Evolutionary conservation across 2,329 filamentous ascomycete genomes (phyloP).

Genomic region (Simplicillium aogashimaense): DNA sequence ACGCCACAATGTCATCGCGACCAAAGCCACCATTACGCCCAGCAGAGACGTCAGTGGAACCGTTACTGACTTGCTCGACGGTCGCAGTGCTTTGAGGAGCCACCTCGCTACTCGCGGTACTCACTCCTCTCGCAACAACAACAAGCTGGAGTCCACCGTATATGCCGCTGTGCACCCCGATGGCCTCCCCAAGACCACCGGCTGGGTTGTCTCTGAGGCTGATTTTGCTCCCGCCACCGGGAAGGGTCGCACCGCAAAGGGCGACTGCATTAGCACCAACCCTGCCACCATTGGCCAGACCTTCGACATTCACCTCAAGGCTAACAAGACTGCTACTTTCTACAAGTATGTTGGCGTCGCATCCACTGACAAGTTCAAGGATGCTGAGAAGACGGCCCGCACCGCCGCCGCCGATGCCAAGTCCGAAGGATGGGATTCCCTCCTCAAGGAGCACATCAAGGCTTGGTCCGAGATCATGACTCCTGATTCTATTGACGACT

Average conservation of each 20-base stretch:
- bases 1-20: slow-evolving; percentile 39
- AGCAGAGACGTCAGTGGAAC: slow-evolving; percentile 41
- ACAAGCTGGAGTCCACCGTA: slow-evolving; percentile 48
- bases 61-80: slow-evolving; percentile 58
- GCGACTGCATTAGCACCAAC: slow-evolving; percentile 40
- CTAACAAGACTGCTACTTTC: slow-evolving; percentile 42
- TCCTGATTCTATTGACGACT: slow-evolving; percentile 52
- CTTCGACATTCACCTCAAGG: slow-evolving; percentile 39
- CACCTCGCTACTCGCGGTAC: too few relatives aligned
- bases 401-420: slow-evolving; percentile 37
- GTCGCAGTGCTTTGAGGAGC: slow-evolving; percentile 56
- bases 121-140: slow-evolving; percentile 8
- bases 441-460: slow-evolving; percentile 43
- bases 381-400: slow-evolving; percentile 45
- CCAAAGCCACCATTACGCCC: slow-evolving; percentile 49
- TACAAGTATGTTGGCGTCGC: slow-evolving; percentile 61
- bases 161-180: slow-evolving; percentile 55
- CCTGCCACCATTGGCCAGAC: slow-evolving; percentile 56
- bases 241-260: slow-evolving; percentile 29
- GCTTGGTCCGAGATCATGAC: slow-evolving; percentile 56
- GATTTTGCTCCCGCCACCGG: slow-evolving; percentile 29
- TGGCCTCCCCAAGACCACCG: slow-evolving; percentile 50
- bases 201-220: slow-evolving; percentile 32
- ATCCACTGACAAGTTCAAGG: slow-evolving; percentile 55
- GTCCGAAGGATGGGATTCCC: slow-evolving; percentile 40